Conservation (phyloP, 345 rosid genomes). For the Euphorbia pulcherrima region DNA sequence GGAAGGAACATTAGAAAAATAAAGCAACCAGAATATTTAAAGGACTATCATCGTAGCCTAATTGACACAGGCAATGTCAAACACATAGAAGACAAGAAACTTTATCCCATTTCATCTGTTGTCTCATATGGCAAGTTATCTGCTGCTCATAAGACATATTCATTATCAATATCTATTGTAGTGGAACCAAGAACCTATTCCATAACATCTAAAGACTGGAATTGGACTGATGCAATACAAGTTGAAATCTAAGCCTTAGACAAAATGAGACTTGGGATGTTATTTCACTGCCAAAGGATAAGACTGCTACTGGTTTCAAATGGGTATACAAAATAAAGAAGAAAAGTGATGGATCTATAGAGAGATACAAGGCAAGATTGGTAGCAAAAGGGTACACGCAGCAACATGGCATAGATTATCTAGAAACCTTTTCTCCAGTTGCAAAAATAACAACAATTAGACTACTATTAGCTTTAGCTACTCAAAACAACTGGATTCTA, state of each 20-base stretch:
- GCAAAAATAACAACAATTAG: not conserved
- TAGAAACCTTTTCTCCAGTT: not conserved
- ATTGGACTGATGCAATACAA: not conserved
- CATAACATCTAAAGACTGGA: not conserved
- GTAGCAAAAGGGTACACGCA: not conserved
- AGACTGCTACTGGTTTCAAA: too few relatives aligned
- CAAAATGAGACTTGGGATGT: not conserved
- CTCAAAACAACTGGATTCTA: not conserved
- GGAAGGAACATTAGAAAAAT: too few relatives aligned
- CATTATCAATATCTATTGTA: too few relatives aligned
- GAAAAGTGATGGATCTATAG: too few relatives aligned
- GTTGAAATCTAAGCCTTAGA: not conserved
- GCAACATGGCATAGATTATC: not conserved
- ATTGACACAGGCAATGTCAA: too few relatives aligned
- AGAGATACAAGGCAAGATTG: not conserved
- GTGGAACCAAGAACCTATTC: not conserved
- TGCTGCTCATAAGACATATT: too few relatives aligned
- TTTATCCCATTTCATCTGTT: not conserved
- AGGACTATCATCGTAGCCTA: too few relatives aligned
- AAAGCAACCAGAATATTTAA: too few relatives aligned
- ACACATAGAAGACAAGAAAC: too few relatives aligned
- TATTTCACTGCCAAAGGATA: not conserved
- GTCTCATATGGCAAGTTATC: not conserved
- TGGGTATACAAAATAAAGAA: too few relatives aligned
- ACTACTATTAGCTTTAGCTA: not conserved